These are phyloP conservation scores for Eucalyptus sp. DNA, from an alignment of 345 rosid species.

Conservation along the genomic window DNA sequence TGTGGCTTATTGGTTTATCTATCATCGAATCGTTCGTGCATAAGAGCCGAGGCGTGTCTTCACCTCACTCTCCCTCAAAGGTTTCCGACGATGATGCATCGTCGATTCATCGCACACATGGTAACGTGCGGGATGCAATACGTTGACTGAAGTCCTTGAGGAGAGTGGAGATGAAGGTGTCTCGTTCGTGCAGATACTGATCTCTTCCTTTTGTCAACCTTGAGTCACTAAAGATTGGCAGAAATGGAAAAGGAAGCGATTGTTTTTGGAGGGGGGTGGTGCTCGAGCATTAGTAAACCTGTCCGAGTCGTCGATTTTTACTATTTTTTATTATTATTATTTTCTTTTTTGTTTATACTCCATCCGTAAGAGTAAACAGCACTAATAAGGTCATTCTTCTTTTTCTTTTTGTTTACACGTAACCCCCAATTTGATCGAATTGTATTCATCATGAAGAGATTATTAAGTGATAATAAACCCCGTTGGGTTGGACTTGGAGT, in stretches of 20 bases:
- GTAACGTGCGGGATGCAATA: background rate
- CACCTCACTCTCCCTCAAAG: slow-evolving; percentile 28
- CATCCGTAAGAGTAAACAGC: background rate
- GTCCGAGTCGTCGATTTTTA: background rate
- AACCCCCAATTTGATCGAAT: no score
- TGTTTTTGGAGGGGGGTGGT: no score
- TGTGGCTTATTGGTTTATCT: background rate
- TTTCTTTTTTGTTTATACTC: background rate
- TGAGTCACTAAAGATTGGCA: background rate
- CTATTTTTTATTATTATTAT: no score
- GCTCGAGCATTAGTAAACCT: no score
- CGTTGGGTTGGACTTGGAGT: no score
- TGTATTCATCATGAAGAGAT: no score
- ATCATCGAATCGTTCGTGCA: background rate
- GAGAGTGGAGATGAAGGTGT: slow-evolving; percentile 7
- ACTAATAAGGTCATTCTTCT: background rate
- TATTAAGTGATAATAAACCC: no score
- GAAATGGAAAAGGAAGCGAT: background rate
- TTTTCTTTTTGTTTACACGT: no score
- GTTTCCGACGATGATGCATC: slow-evolving; percentile 6
- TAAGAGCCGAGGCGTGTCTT: background rate
- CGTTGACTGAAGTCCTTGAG: background rate
- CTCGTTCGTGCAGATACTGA: background rate
- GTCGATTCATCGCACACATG: background rate
- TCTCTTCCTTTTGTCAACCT: background rate